Evolutionary conservation across 768 basidiomycete genomes (phyloP).

Genomic region (Lactifluus volemus): DNA sequence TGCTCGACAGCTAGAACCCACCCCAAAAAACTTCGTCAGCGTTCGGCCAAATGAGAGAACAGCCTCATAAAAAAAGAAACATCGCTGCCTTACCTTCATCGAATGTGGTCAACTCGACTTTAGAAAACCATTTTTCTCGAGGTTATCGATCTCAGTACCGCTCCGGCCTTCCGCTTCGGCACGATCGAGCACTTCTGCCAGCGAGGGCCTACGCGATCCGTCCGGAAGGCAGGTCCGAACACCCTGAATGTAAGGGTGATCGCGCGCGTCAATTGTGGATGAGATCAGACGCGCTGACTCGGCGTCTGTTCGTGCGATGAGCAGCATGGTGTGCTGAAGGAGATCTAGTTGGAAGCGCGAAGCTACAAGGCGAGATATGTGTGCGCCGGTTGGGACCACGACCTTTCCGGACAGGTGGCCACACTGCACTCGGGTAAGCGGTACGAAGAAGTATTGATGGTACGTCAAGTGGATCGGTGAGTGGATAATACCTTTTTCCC

Average conservation of each 20-base stretch:
- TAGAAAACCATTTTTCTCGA: conserved; percentile 73
- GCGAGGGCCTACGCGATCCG: conserved; percentile 34
- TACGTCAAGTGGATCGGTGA: neutral
- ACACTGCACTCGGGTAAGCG: conserved; percentile 36
- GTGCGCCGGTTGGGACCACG: conserved; percentile 82
- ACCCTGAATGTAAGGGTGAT: conserved; percentile 72
- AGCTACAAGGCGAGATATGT: conserved; percentile 75
- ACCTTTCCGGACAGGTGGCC: conserved; percentile 91
- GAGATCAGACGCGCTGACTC: conserved; percentile 81
- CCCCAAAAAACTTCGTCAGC: too few species aligned
- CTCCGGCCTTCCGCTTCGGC: conserved; percentile 56
- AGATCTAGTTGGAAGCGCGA: conserved; percentile 89
- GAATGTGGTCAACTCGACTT: conserved; percentile 70
- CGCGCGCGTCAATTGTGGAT: conserved; percentile 70
- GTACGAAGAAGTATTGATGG: neutral
- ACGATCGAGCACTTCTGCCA: conserved; percentile 61
- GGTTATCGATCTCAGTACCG: conserved; percentile 58
- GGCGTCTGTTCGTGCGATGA: conserved; percentile 89
- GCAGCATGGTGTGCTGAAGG: conserved; percentile 76
- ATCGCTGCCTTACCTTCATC: conserved; percentile 52
- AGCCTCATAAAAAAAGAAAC: neutral
- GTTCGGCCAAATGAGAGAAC: neutral
- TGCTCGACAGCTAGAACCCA: conserved; percentile 43
- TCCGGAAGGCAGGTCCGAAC: conserved; percentile 37
- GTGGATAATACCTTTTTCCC: conserved; percentile 64